These are phyloP conservation scores for Cercospora sp. DNA, from an alignment of 2,329 filamentous ascomycete genomes.

Conservation along the genomic window DNA sequence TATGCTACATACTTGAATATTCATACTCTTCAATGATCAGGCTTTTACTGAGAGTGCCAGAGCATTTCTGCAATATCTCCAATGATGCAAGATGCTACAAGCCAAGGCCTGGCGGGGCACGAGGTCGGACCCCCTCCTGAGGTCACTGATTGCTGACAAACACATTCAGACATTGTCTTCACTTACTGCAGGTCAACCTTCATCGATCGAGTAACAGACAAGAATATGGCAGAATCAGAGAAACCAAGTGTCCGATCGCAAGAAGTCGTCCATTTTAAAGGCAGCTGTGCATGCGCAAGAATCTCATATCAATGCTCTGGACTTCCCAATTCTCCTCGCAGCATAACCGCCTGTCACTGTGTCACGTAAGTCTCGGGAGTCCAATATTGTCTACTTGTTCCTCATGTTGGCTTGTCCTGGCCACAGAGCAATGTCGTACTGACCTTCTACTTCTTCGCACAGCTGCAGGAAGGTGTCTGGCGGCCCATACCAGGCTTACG, in stretches of 20 bases:
- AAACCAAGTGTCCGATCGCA: neutral
- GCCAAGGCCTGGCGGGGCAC: neutral
- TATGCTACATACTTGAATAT: neutral
- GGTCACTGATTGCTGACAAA: constrained; percentile 5
- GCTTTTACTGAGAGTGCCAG: neutral
- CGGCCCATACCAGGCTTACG: constrained; percentile 28
- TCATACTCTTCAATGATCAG: neutral
- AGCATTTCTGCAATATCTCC: neutral
- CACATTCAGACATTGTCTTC: neutral
- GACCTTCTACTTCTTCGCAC: neutral
- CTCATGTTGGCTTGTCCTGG: neutral
- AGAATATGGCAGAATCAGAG: constrained; percentile 16
- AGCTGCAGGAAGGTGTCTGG: constrained; percentile 33
- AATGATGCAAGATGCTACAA: neutral
- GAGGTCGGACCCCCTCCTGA: neutral
- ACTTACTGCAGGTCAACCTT: neutral
- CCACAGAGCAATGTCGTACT: neutral
- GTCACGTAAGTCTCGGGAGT: constrained; percentile 8
- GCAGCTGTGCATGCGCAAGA: constrained; percentile 31
- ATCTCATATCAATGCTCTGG: constrained; percentile 29
- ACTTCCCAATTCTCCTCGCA: constrained; percentile 11
- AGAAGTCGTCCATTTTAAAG: constrained; percentile 20
- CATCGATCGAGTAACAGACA: neutral
- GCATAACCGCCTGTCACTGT: constrained; percentile 27
- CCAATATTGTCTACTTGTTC: neutral